Conservation (phyloP, 2,329 filamentous ascomycete genomes). For the Phaeosphaeriaceae sp. region DNA sequence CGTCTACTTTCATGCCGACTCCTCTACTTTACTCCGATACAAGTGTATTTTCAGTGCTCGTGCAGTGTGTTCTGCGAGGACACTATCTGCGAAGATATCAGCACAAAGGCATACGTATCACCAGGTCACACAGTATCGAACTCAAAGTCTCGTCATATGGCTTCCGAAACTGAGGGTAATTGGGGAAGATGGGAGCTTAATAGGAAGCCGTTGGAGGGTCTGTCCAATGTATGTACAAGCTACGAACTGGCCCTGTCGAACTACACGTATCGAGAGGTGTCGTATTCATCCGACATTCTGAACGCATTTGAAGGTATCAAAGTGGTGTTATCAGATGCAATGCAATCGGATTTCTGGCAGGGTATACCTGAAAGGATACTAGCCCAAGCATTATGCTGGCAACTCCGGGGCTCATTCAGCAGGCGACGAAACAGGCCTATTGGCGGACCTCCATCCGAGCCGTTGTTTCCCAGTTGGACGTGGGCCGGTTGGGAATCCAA, state of each 20-base stretch:
- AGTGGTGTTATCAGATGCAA: slow-evolving; percentile 3
- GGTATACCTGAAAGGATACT: slow-evolving; percentile 11
- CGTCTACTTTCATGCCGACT: not conserved
- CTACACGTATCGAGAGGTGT: slow-evolving; percentile 9
- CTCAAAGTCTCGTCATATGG: not conserved
- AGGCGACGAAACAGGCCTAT: not conserved
- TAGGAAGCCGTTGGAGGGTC: not conserved
- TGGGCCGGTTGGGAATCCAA: slow-evolving; percentile 8
- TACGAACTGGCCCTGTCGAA: slow-evolving; percentile 2
- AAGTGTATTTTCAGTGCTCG: slow-evolving; percentile 5
- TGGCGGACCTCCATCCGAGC: not conserved
- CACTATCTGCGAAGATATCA: not conserved
- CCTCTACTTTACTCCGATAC: not conserved
- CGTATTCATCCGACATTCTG: slow-evolving; percentile 4
- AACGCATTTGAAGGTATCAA: slow-evolving; percentile 9
- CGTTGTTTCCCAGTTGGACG: slow-evolving; percentile 12
- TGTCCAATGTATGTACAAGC: not conserved
- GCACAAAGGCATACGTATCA: not conserved
- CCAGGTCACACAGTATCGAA: slow-evolving; percentile 6
- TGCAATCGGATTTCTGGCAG: slow-evolving; percentile 9
- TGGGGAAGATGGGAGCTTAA: slow-evolving; percentile 7
- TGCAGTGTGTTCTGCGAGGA: slow-evolving; percentile 1
- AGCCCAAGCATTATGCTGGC: slow-evolving; percentile 7
- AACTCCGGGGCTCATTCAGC: not conserved
- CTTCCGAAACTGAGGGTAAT: not conserved